Conservation (phyloP, 306 rosid species). For the Pterocarpus santalinus region DNA sequence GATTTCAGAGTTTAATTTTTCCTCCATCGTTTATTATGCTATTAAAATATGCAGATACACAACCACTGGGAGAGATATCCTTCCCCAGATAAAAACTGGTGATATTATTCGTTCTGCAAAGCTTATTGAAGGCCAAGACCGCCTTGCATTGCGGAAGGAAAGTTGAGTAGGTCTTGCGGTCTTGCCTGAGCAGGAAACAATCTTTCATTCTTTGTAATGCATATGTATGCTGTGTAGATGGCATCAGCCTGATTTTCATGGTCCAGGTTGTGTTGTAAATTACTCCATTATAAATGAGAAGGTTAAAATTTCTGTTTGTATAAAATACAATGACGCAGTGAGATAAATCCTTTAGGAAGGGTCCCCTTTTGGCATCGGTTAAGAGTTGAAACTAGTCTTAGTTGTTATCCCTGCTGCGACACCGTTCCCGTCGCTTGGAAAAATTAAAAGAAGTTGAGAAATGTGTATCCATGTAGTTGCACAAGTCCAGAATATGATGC, state of each 20-base stretch:
- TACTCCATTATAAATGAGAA: conserved; percentile 17
- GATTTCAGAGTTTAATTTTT: conserved; percentile 1
- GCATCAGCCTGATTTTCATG: conserved; percentile 60
- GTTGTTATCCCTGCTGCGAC: no score
- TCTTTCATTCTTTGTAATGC: conserved; percentile 57
- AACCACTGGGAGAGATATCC: conserved; percentile 85
- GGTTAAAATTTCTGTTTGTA: conserved; percentile 24
- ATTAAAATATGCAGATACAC: conserved; percentile 68
- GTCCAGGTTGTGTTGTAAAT: conserved; percentile 60
- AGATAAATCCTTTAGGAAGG: not conserved
- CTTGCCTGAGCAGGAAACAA: conserved; percentile 21
- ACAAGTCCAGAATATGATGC: no score
- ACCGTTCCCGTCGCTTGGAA: no score
- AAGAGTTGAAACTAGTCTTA: no score
- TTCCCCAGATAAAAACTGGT: conserved; percentile 88
- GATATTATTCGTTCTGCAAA: conserved; percentile 79
- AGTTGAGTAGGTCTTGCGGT: conserved; percentile 50
- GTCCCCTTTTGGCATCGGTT: no score
- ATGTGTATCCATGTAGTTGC: no score
- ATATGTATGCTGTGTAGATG: conserved; percentile 26
- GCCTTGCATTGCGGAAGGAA: conserved; percentile 74
- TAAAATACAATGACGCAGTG: not conserved
- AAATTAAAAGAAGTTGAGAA: no score
- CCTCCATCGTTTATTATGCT: conserved; percentile 4
- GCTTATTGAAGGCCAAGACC: conserved; percentile 86